Conservation (phyloP, 257 asterid genomes). For the Mentha longifolia region DNA sequence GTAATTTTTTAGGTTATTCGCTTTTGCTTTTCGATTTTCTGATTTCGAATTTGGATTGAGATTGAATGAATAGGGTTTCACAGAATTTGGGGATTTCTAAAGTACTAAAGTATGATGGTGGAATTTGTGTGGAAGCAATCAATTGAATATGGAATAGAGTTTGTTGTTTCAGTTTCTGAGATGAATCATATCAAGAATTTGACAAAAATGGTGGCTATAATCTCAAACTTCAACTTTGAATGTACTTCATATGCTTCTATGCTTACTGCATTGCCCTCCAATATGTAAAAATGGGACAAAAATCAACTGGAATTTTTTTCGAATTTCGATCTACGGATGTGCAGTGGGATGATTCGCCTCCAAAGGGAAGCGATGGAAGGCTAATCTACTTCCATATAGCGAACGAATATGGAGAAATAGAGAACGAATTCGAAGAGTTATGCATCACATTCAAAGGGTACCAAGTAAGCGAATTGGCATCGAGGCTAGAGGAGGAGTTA, state of each 20-base stretch:
- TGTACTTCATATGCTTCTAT: neutral
- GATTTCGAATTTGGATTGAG: neutral
- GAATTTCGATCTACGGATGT: neutral
- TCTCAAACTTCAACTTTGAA: neutral
- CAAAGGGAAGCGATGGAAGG: conserved; percentile 72
- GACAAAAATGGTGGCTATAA: neutral
- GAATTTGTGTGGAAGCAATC: neutral
- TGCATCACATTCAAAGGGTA: conserved; percentile 71
- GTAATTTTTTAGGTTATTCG: conserved; percentile 30
- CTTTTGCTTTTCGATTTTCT: neutral
- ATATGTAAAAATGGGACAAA: neutral
- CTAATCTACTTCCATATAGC: conserved; percentile 58
- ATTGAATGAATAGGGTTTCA: neutral
- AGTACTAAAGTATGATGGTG: neutral
- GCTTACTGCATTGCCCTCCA: neutral
- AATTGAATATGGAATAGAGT: neutral
- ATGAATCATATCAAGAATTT: too few relatives aligned
- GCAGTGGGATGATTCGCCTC: conserved; percentile 90
- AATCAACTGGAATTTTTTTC: neutral
- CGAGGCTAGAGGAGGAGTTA: conserved; percentile 62
- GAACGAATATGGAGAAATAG: conserved; percentile 69
- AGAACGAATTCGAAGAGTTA: conserved; percentile 66
- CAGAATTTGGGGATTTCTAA: too few relatives aligned
- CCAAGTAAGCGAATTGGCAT: conserved; percentile 57
- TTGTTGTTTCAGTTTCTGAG: neutral